Evolutionary conservation across 2,329 filamentous ascomycete species (phyloP), one percentile per base, ranked within the genome.

Genomic region (Colletotrichum higginsianum): DNA sequence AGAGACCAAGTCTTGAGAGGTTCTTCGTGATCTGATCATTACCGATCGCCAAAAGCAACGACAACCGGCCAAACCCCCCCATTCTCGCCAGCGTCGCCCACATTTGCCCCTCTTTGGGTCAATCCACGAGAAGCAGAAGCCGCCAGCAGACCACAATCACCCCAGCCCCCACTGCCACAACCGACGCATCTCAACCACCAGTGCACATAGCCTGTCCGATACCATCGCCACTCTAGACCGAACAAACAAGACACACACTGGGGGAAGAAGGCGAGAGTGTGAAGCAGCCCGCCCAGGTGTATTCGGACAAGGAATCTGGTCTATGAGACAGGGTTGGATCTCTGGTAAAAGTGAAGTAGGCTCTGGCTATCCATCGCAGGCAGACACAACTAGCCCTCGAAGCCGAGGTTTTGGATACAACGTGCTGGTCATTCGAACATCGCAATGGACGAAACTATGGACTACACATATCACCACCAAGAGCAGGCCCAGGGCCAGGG

Each of bases 371-470:
- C 61, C 23, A 40, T 55, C 4, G 15, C 26, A 61, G 44, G 47
- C 47, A 52, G 30, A 21, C n/a, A n/a, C 30, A n/a, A 50, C 35
- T 18, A 44, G 16, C 18, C 38, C 16, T 23, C 12, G 16, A 9
- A 46, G 52, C 13, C 40, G 49, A 47, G 35, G 23, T 44, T 21
- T 49, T 49, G 38, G 60, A 26, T n/a, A n/a, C 15, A n/a, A 38
- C 53, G 18, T 21, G 5, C n/a, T 44, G 12, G 21, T 35, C 38
- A 5, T 61, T n/a, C 18, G 16, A 40, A 46, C 42, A 35, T 40
- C 60, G 49, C 26, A 3, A 72, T 72, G 70, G 70, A 72, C 23
- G 66, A 72, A 55, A 40, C 52, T 11, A 72, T 72, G 70, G 70
- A 72, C 42, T 72, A 72, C 70, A 44, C 61, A 38, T 72, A 70